Evolutionary conservation across 352 stramenopile genomes (phyloP).

Genomic region (Phytophthora tubulina): DNA sequence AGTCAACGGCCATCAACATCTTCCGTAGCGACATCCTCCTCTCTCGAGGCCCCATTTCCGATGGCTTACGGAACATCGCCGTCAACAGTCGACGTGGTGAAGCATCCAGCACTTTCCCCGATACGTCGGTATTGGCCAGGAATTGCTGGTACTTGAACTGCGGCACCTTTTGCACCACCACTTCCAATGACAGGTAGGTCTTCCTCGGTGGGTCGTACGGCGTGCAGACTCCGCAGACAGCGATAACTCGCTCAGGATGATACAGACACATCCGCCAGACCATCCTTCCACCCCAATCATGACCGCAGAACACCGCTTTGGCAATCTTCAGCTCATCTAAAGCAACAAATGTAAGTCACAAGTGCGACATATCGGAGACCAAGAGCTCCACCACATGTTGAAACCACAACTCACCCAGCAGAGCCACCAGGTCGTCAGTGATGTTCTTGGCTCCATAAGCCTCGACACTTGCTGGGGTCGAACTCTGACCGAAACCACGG

Average conservation of each 20-base stretch:
- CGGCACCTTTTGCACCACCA: constrained; percentile 38
- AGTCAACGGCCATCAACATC: constrained; percentile 41
- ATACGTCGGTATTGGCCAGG: constrained; percentile 45
- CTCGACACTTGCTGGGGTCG: constrained; percentile 41
- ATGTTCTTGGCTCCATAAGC: constrained; percentile 63
- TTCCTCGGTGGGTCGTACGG: constrained; percentile 56
- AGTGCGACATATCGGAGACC: constrained; percentile 1
- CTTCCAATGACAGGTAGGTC: constrained; percentile 45
- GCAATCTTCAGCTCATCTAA: constrained; percentile 60
- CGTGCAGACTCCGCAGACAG: constrained; percentile 61
- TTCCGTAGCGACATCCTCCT: constrained; percentile 37
- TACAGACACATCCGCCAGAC: constrained; percentile 69
- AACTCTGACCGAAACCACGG: constrained; percentile 65
- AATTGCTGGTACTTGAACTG: constrained; percentile 60
- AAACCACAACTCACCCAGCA: constrained; percentile 43
- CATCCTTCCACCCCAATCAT: constrained; percentile 70
- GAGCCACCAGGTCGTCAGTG: constrained; percentile 45
- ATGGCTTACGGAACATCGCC: constrained; percentile 48
- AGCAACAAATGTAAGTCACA: neutral
- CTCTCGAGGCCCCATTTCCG: constrained; percentile 28
- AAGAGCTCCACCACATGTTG: neutral
- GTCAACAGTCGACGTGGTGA: constrained; percentile 49
- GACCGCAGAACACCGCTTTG: constrained; percentile 65
- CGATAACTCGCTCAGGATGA: constrained; percentile 64
- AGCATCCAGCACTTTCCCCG: constrained; percentile 46